Conservation (phyloP, 495 filamentous ascomycete genomes). For the Penicillium lividum region DNA sequence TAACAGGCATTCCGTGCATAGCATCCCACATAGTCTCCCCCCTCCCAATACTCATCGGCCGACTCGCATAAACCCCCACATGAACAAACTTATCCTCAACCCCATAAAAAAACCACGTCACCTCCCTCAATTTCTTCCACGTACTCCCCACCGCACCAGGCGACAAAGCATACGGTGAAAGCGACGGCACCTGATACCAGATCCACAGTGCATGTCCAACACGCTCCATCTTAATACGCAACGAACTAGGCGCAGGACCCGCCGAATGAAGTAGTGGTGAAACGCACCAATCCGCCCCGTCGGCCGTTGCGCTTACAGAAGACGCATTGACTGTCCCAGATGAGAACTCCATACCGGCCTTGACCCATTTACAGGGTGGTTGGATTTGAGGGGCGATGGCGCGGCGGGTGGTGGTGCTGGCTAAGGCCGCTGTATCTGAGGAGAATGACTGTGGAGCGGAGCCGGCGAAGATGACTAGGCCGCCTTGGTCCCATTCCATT, state of each 20-base stretch:
- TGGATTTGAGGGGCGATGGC: neutral
- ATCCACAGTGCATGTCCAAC: slow-evolving; percentile 59
- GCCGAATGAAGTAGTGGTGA: slow-evolving; percentile 41
- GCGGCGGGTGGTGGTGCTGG: slow-evolving; percentile 11
- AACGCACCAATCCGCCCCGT: slow-evolving; percentile 59
- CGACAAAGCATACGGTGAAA: slow-evolving; percentile 34
- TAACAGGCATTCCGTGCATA: slow-evolving; percentile 41
- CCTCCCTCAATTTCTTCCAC: slow-evolving; percentile 61
- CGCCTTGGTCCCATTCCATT: slow-evolving; percentile 64
- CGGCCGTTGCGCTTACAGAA: slow-evolving; percentile 55
- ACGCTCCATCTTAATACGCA: slow-evolving; percentile 60
- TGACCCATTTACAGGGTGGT: slow-evolving; percentile 59
- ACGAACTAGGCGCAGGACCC: slow-evolving; percentile 34
- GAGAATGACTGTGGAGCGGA: slow-evolving; percentile 55
- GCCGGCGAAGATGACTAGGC: slow-evolving; percentile 77
- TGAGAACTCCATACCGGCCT: slow-evolving; percentile 59
- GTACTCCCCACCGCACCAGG: slow-evolving; percentile 45
- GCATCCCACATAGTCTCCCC: slow-evolving; percentile 44
- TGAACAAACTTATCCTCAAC: slow-evolving; percentile 60
- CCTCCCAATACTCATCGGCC: slow-evolving; percentile 44
- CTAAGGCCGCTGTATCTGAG: slow-evolving; percentile 20
- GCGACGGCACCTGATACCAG: slow-evolving; percentile 53
- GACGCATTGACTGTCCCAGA: slow-evolving; percentile 54
- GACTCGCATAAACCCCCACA: slow-evolving; percentile 58
- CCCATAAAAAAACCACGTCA: slow-evolving; percentile 62